Base-by-base conservation (phyloP, 768 basidiomycete genomes). In the Inosperma sp. region DNA sequence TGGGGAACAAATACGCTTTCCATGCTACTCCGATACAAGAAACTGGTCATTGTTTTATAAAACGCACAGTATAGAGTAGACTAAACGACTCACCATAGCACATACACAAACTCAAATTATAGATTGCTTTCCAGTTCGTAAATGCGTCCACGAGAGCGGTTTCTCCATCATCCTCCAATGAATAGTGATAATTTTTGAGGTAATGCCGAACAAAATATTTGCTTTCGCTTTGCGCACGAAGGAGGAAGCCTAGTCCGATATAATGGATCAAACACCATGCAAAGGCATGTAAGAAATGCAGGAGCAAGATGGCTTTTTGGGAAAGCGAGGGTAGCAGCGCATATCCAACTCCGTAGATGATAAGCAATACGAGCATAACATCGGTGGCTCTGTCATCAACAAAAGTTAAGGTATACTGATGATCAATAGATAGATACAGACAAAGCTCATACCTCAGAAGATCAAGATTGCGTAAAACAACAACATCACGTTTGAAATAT, bases 201-300 rank as follows among this genome's bases (percentile, higher is more conserved):
- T 88, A 98, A 66, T 99, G 96, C 56, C 92, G 72, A 22, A 98
- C 96, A 31, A 97, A 70, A 72, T 87, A 96, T 66, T 93, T 94
- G 65, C 70, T 80, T 65, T 84, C 76, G 57, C 88, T 86, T 68
- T 99, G 96, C 2, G 85, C 88, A 17, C 81, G 81, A 33, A 99
- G 75, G 14, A 95, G 73, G 31, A 86, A 67, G 0, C 96, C 96
- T 13, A 98, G 77, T 1, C 88, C 93, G 56, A 94, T 80, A 26
- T 84, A 87, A 66, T 97, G 92, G 70, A 96, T 83, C 36, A 86
- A 64, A 44, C 88, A 82, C 95, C 96, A 99, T 1, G 71, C 62
- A 9, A 93, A 70, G 0, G 96, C 88, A 58, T 99, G 93, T 0
- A 77, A 58, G 62, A 91, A 93, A 65, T 95, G 83, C 35, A 94